Percentiles rank a stretch among this genome's conserved stretches.
Evolutionary conservation across 2,329 filamentous ascomycete genomes (phyloP).

Genomic region (Fusarium brachygibbosum): DNA sequence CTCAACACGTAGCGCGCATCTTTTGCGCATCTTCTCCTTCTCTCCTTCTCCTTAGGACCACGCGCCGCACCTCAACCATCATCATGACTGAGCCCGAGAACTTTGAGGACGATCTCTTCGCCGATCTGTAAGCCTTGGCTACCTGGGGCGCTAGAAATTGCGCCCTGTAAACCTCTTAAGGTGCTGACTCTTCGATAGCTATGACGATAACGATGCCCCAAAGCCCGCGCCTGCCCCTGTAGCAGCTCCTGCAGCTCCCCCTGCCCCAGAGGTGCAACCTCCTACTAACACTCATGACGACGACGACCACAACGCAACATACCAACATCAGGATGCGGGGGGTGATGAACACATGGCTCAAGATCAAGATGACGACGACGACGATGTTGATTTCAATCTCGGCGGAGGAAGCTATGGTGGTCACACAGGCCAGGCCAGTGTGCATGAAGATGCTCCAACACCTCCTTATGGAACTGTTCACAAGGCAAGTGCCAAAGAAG

Average conservation of each 20-base stretch:
- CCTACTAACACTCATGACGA: conserved; percentile 47
- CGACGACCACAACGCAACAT: conserved; percentile 41
- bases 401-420: conserved; percentile 57
- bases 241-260: conserved; percentile 39
- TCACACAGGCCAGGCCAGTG: conserved; percentile 45
- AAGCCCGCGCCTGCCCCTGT: conserved; percentile 56
- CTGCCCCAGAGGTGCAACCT: conserved; percentile 48
- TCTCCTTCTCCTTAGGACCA: conserved; percentile 15
- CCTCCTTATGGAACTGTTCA: conserved; percentile 56
- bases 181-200: conserved; percentile 59
- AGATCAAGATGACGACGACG: conserved; percentile 65
- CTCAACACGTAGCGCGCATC: conserved; percentile 1
- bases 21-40: conserved; percentile 19
- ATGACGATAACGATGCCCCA: conserved; percentile 72
- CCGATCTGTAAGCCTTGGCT: conserved; percentile 80
- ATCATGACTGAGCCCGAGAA: conserved; percentile 84
- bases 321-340: conserved; percentile 41
- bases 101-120: conserved; percentile 94
- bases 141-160: not conserved
- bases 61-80: conserved; percentile 27
- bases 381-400: conserved; percentile 71
- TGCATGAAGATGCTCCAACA: conserved; percentile 52
- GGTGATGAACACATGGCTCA: conserved; percentile 61
- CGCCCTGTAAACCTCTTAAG: not conserved
- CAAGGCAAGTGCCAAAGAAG: conserved; percentile 74